Conservation (phyloP, 768 basidiomycete genomes). For the Termitomyces sp. region DNA sequence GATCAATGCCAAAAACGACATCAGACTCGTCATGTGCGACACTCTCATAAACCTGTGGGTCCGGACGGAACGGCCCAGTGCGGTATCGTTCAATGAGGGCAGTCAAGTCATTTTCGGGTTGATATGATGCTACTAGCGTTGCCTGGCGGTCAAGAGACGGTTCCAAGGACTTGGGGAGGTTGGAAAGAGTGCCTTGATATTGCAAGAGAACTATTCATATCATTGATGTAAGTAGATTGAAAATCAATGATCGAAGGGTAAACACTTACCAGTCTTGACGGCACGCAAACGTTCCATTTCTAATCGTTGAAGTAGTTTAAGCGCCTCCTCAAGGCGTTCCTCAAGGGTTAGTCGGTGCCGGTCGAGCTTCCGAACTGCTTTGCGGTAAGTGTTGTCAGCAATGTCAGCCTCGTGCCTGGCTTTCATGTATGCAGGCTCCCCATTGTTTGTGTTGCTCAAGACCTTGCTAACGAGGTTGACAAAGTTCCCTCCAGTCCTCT, state of each 20-base stretch:
- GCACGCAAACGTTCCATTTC: slow-evolving; percentile 79
- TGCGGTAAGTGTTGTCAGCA: slow-evolving; percentile 75
- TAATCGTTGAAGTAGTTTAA: slow-evolving; percentile 80
- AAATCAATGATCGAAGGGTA: neutral
- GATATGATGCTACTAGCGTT: slow-evolving; percentile 76
- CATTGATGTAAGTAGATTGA: neutral
- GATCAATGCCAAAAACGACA: slow-evolving; percentile 87
- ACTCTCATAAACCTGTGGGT: slow-evolving; percentile 81
- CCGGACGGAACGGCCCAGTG: slow-evolving; percentile 89
- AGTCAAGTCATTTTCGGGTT: slow-evolving; percentile 81
- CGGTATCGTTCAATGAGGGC: slow-evolving; percentile 91
- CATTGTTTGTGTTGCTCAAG: slow-evolving; percentile 39
- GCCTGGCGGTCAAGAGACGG: slow-evolving; percentile 63
- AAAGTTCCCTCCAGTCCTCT: slow-evolving; percentile 57
- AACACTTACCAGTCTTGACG: slow-evolving; percentile 73
- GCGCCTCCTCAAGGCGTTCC: slow-evolving; percentile 77
- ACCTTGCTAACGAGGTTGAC: slow-evolving; percentile 73
- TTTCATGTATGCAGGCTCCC: slow-evolving; percentile 65
- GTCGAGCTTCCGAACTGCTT: slow-evolving; percentile 78
- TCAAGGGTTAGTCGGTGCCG: slow-evolving; percentile 81
- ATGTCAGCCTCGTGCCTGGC: slow-evolving; percentile 75
- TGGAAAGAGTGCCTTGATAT: slow-evolving; percentile 77
- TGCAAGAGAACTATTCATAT: slow-evolving; percentile 62
- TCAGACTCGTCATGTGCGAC: slow-evolving; percentile 79
- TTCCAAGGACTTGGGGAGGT: slow-evolving; percentile 63